phyloP scores from a whole-genome alignment of 306 rosid species.

The Prunus mongolica region DNA sequence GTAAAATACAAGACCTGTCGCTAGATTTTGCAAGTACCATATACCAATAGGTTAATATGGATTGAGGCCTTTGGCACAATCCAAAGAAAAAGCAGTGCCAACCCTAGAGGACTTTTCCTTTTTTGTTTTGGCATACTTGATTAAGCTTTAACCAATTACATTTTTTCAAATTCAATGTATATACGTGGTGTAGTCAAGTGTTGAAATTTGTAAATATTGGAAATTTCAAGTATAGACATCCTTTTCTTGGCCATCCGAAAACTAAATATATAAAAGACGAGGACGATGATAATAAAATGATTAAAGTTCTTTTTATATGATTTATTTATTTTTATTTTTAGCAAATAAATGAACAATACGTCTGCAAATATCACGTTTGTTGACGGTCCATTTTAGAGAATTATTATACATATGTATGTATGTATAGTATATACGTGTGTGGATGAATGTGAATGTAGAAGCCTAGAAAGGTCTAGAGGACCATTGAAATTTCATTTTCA shows the following conservation, averaged over 20 bases:
- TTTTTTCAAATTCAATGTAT: neutral
- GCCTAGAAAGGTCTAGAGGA: neutral
- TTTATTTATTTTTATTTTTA: no score
- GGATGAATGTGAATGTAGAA: neutral
- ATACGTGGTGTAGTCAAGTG: neutral
- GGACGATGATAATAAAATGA: no score
- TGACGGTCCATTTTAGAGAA: neutral
- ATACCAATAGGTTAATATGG: neutral
- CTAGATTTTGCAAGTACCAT: slow-evolving; percentile 25
- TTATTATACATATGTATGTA: neutral
- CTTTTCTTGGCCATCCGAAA: no score
- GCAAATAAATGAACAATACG: neutral
- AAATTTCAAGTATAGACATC: neutral
- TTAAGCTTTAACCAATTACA: neutral
- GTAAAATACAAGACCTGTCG: slow-evolving; percentile 16
- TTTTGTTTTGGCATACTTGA: neutral
- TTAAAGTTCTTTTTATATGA: no score
- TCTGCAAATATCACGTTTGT: neutral
- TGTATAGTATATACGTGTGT: neutral
- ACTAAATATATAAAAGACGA: no score
- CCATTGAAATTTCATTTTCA: neutral
- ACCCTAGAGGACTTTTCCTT: neutral
- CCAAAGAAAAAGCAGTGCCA: slow-evolving; percentile 16
- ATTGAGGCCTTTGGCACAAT: neutral
- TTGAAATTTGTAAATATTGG: neutral